phyloP scores from a whole-genome alignment of 1,284 basidiomycete species.

The Ceratobasidium theobromae region DNA sequence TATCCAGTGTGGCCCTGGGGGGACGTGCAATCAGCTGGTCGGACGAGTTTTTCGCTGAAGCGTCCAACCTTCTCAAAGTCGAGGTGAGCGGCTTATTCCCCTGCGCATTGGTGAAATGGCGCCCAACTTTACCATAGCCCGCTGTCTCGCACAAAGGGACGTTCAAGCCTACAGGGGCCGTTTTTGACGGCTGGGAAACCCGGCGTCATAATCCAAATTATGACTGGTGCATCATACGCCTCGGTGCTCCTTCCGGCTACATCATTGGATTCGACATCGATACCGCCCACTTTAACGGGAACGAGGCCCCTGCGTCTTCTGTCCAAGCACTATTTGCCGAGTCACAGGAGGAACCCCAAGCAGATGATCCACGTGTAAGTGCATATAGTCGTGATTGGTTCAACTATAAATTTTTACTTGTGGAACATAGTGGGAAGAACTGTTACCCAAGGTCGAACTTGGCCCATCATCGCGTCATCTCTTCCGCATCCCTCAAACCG shows the following conservation, averaged over 20 bases:
- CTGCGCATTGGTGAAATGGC: background rate
- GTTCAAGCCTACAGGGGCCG: slow-evolving; percentile 93
- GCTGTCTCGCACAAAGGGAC: slow-evolving; percentile 85
- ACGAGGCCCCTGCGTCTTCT: slow-evolving; percentile 85
- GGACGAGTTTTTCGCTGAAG: slow-evolving; percentile 95
- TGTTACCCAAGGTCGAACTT: slow-evolving; percentile 72
- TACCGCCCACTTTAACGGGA: slow-evolving; percentile 94
- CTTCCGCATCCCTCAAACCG: slow-evolving; percentile 66
- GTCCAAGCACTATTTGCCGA: slow-evolving; percentile 63
- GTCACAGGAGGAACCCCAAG: slow-evolving; percentile 33
- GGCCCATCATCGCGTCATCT: slow-evolving; percentile 86
- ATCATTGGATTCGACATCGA: slow-evolving; percentile 93
- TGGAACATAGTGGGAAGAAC: slow-evolving; percentile 89
- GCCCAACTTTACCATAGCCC: slow-evolving; percentile 53
- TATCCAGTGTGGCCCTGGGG: slow-evolving; percentile 86
- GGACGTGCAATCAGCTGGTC: slow-evolving; percentile 75
- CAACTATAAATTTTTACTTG: too few species aligned
- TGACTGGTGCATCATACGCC: slow-evolving; percentile 93
- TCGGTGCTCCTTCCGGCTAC: slow-evolving; percentile 73
- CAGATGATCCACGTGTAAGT: slow-evolving; percentile 46
- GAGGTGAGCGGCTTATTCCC: slow-evolving; percentile 55
- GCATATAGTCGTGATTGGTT: too few species aligned
- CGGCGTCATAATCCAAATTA: slow-evolving; percentile 83
- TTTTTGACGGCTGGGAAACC: slow-evolving; percentile 95
- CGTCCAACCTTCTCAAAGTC: slow-evolving; percentile 79